Evolutionary conservation across 2,329 filamentous ascomycete species (phyloP).

Genomic region (Cercospora sesami): DNA sequence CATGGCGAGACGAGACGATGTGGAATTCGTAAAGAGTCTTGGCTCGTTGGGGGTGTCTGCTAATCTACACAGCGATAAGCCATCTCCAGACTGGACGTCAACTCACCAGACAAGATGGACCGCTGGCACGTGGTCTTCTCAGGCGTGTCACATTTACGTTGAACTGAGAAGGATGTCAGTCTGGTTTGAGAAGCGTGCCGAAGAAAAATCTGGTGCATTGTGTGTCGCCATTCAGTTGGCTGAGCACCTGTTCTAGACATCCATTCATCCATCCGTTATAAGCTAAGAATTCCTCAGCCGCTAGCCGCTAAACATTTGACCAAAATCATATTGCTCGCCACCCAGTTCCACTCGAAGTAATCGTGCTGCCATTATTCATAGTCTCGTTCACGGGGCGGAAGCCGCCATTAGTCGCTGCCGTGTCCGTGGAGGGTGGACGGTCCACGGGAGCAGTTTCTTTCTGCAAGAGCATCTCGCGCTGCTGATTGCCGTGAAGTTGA

Average conservation of each 20-base stretch:
- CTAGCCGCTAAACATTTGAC: not conserved
- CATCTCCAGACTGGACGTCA: not conserved
- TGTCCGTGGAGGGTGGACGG: not conserved
- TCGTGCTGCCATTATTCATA: slow-evolving; percentile 11
- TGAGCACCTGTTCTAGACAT: not conserved
- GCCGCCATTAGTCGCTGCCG: slow-evolving; percentile 11
- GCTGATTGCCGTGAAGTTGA: not conserved
- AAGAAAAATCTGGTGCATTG: not conserved
- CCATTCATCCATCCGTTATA: not conserved
- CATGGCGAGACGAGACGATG: not conserved
- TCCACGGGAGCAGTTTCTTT: not conserved
- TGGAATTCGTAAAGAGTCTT: not conserved
- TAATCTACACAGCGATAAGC: not conserved
- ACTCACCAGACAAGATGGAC: not conserved
- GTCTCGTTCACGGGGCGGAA: slow-evolving; percentile 26
- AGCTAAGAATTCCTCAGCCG: not conserved
- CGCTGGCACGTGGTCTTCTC: not conserved
- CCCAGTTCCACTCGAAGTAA: slow-evolving; percentile 9
- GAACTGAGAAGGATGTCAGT: too few species aligned
- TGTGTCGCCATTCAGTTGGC: not conserved
- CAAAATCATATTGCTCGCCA: slow-evolving; percentile 18
- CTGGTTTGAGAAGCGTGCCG: not conserved
- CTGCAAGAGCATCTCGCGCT: not conserved
- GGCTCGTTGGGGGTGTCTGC: not conserved
- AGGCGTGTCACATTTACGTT: not conserved